A percentile compares a stretch with the other conserved stretches of the same genome.
Conservation (phyloP, 2,329 filamentous ascomycete genomes). For the Hymenotorrendiella dingleyae region DNA sequence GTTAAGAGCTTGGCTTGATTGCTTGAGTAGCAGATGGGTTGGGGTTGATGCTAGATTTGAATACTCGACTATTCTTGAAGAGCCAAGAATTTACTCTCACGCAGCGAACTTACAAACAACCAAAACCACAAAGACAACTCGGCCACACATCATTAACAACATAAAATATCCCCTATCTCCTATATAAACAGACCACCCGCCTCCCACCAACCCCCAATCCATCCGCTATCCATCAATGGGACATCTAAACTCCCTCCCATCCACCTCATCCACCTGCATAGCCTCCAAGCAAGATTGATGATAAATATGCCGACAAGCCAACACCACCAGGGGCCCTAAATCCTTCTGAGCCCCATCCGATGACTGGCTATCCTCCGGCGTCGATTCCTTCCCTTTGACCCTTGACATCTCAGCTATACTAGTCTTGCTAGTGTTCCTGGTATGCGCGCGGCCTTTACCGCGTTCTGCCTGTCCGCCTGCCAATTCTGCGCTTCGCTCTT, state of each 20-base stretch:
- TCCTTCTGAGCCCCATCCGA: slow-evolving; percentile 26
- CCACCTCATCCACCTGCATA: slow-evolving; percentile 49
- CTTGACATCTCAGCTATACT: slow-evolving; percentile 15
- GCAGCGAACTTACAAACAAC: too few relatives aligned
- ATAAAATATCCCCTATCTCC: neutral
- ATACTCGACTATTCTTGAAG: too few relatives aligned
- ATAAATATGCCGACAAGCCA: slow-evolving; percentile 67
- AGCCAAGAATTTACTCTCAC: too few relatives aligned
- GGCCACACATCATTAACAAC: neutral
- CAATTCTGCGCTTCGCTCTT: slow-evolving; percentile 29
- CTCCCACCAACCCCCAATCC: neutral
- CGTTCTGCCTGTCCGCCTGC: slow-evolving; percentile 30
- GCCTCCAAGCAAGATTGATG: slow-evolving; percentile 65
- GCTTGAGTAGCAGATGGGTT: too few relatives aligned
- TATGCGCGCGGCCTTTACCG: slow-evolving; percentile 37
- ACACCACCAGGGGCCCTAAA: slow-evolving; percentile 58
- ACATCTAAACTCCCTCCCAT: slow-evolving; percentile 34
- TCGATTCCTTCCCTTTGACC: slow-evolving; percentile 25
- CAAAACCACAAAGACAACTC: too few relatives aligned
- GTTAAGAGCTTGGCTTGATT: too few relatives aligned
- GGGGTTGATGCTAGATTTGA: too few relatives aligned
- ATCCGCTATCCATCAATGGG: slow-evolving; percentile 34
- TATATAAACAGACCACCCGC: neutral
- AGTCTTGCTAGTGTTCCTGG: slow-evolving; percentile 22
- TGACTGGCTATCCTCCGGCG: slow-evolving; percentile 35